Conservation (phyloP, 768 basidiomycete genomes). For the Mrakia gelida region DNA sequence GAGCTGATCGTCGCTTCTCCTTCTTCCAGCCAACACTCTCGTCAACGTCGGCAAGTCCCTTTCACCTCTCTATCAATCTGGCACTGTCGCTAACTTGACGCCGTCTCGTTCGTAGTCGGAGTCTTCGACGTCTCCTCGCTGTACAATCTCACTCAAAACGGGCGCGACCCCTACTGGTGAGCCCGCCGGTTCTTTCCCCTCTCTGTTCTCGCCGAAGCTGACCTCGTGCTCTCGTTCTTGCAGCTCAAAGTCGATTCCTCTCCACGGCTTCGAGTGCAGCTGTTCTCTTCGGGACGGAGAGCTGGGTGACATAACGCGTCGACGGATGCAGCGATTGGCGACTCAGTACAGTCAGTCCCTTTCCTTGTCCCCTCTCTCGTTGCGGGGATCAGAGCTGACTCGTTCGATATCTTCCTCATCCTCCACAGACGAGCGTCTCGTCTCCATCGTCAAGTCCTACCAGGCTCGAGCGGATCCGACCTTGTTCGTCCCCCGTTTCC, state of each 20-base stretch:
- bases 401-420: background rate
- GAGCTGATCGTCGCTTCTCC: too few relatives aligned
- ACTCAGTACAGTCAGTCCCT: conserved; percentile 19
- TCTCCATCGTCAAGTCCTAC: conserved; percentile 19
- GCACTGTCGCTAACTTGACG: too few relatives aligned
- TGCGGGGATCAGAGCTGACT: background rate
- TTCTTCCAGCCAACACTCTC: conserved; percentile 20
- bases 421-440: conserved; percentile 14
- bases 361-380: too few relatives aligned
- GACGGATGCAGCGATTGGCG: conserved; percentile 9
- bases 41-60: conserved; percentile 22
- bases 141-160: conserved; percentile 23
- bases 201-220: too few relatives aligned
- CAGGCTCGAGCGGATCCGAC: background rate
- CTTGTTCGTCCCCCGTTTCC: conserved; percentile 7
- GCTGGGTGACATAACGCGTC: conserved; percentile 21
- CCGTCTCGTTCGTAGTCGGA: too few relatives aligned
- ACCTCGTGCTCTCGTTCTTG: background rate
- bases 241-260: background rate
- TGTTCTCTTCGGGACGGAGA: conserved; percentile 24
- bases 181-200: background rate
- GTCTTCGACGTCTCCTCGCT: conserved; percentile 31
- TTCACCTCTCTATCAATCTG: background rate
- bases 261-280: conserved; percentile 22
- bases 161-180: conserved; percentile 20